Evolutionary conservation across 75 land plant genomes (phyloP).

Genomic region (Pinus taeda): DNA sequence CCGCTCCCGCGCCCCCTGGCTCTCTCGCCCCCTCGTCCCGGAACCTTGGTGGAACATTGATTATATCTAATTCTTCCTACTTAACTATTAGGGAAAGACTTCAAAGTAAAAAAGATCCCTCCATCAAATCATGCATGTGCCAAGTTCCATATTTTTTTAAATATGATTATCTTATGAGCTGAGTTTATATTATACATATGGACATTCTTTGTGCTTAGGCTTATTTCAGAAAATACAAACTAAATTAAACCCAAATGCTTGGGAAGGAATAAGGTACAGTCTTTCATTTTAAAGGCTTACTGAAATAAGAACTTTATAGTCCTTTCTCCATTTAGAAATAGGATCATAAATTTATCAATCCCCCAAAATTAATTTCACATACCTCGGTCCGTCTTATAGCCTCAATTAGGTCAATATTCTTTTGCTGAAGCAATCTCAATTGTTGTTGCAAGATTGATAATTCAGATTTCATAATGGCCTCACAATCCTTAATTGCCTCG

Average conservation of each 20-base stretch:
- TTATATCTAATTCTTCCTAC: too few relatives aligned
- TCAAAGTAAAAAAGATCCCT: neutral
- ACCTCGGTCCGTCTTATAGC: constrained; percentile 22
- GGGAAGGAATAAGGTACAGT: neutral
- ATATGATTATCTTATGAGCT: neutral
- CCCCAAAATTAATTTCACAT: neutral
- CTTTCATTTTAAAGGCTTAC: neutral
- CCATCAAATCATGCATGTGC: neutral
- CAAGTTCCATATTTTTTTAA: too few relatives aligned
- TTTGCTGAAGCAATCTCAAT: constrained; percentile 20
- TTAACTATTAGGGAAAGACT: too few relatives aligned
- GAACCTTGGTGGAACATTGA: too few relatives aligned
- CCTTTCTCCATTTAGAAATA: neutral
- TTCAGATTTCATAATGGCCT: constrained; percentile 20
- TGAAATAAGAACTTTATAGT: too few relatives aligned
- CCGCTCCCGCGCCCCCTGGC: too few relatives aligned
- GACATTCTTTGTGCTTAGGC: neutral
- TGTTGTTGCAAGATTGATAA: constrained; percentile 15
- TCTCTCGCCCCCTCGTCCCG: too few relatives aligned
- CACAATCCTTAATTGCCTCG: constrained; percentile 24
- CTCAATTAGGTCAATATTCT: constrained; percentile 13
- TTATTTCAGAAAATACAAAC: neutral
- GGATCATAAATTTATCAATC: neutral
- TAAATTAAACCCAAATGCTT: neutral
- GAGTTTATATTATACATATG: neutral